Base-by-base conservation (phyloP, 2,329 filamentous ascomycete genomes). In the Aspergillus awamori region DNA sequence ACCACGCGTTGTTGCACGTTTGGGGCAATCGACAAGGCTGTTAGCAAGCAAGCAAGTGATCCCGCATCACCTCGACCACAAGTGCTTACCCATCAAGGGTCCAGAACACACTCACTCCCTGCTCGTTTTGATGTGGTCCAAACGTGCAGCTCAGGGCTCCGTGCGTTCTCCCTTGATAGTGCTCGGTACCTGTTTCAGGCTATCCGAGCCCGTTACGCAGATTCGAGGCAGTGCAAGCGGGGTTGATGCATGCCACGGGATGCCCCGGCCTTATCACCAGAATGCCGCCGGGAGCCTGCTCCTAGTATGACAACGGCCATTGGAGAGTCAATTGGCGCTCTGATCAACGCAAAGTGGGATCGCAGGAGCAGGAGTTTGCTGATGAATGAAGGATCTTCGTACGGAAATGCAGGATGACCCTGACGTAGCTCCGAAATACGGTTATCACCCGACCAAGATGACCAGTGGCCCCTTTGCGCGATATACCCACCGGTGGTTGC, bases 111-210 rank as follows among this genome's bases (percentile, higher is more conserved):
- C 5, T 30, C 28, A 26, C 17, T 17, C n/a, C 47, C 26, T 17
- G 26, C 4, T 17, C 15, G 13, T 10, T 10, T 10, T n/a, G 24
- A 17, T 51, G n/a, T 28, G 24, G 8, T 33, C 26, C 47, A 30
- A 49, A 49, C 47, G 26, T 17, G 47, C 47, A 49, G 47, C 47
- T 30, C 26, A n/a, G 47, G 47, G 17, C 47, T 51, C 47, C 26
- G 47, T 51, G 47, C 47, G 47, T 28, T n/a, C 47, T 51, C 47
- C 47, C 33, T 36, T 36, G 47, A 28, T 2, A 8, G 47, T 30
- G 24, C 47, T 33, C 47, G 47, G 47, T 51, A 51, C 47, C 47
- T 51, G 47, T 51, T 33, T 51, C 47, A 51, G 47, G 47, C 47
- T 51, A 17, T 15, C 47, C 47, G 47, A 33, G 47, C 26, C 47